Evolutionary conservation across 129 eudicot genomes (phyloP), one percentile per base, ranked within the genome.

Genomic region (Lactuca saligna): DNA sequence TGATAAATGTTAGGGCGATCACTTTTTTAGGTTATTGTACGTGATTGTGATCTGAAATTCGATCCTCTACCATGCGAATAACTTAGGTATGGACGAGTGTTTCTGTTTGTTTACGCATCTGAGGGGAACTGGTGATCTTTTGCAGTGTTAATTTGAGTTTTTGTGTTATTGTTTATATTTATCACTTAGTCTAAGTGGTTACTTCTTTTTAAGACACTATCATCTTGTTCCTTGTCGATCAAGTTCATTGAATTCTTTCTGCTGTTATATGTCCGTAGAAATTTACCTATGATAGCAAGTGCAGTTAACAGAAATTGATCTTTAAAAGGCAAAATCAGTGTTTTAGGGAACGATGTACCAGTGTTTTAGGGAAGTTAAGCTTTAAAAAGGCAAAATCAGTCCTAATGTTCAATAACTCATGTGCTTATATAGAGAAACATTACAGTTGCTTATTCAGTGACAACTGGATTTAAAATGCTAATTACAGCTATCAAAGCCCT

Each of bases 41-140:
- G 57, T 49, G 38, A n/a, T 11, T 71, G 3, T 34, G 61, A 71
- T 75, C 54, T 73, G 20, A 38, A 4, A 4, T 35, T 31, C 13
- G 17, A 53, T 17, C 44, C 39, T 25, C 7, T 41, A 35, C 33
- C 59, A 50, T 56, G 66, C 17, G 39, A 55, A 41, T 56, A 70
- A n/a, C 39, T 42, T 55, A 31, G 29, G 49, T 53, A 15, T 54
- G 44, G 44, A 14, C 46, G 13, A 51, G 61, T 17, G 25, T 61
- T 54, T 34, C 38, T 65, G 29, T 55, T 64, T 63, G 35, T 34
- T 35, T 12, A 50, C 9, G 17, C 16, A 70, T 57, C 66, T 44
- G 44, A 57, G 46, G 16, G 14, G 42, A 58, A 42, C 10, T 4
- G 10, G 15, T 5, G 7, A 14, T 49, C 10, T 17, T 53, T 20